These are phyloP conservation scores for Penicillium pulvis DNA, from an alignment of 495 filamentous ascomycete species.

Conservation along the genomic window DNA sequence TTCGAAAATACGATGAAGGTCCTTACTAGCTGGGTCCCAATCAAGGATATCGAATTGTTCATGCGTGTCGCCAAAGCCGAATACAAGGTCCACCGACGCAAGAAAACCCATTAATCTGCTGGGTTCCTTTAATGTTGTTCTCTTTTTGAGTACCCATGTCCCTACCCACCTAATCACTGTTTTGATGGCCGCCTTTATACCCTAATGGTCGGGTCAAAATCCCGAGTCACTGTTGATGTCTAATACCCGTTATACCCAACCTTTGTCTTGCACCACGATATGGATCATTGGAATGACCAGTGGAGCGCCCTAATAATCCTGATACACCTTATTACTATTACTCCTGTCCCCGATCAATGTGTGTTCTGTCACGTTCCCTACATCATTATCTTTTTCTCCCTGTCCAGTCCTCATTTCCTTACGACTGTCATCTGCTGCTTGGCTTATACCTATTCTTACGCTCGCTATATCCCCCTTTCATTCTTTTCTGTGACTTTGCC, in stretches of 20 bases:
- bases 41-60: conserved; percentile 91
- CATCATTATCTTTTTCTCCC: conserved; percentile 1
- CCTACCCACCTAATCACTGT: conserved; percentile 10
- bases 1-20: conserved; percentile 99
- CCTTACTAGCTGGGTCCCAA: conserved; percentile 91
- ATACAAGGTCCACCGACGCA: conserved; percentile 74
- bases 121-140: background rate
- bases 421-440: background rate
- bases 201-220: conserved; percentile 26
- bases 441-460: conserved; percentile 1
- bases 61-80: conserved; percentile 94
- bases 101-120: conserved; percentile 31
- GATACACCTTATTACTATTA: background rate
- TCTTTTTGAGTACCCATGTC: background rate
- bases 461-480: background rate
- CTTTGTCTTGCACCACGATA: conserved; percentile 11
- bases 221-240: conserved; percentile 22
- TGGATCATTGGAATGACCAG: conserved; percentile 9
- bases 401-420: background rate
- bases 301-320: background rate
- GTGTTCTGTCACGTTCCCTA: background rate
- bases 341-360: background rate
- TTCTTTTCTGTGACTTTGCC: background rate
- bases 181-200: conserved; percentile 26
- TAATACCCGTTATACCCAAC: conserved; percentile 25